A percentile compares a stretch with the other conserved stretches of the same genome.
Evolutionary conservation across 2,329 filamentous ascomycete genomes (phyloP).

Genomic region (Pseudogymnoascus sp.): DNA sequence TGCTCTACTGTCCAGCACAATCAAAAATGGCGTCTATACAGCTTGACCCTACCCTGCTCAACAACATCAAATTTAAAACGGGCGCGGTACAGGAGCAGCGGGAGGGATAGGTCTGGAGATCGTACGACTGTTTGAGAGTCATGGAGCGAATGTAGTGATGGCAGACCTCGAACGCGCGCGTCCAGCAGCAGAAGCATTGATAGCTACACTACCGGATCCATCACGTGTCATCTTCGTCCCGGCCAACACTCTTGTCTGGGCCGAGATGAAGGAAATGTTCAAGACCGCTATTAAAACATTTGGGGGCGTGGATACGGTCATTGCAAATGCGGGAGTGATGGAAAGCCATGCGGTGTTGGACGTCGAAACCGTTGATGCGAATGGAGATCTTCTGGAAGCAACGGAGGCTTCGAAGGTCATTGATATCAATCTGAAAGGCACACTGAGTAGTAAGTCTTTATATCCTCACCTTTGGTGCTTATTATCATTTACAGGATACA

Average conservation of each 20-base stretch:
- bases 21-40: too few species aligned
- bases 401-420: slow-evolving; percentile 27
- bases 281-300: slow-evolving; percentile 27
- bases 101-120: slow-evolving; percentile 37
- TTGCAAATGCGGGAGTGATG: slow-evolving; percentile 40
- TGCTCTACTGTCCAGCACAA: too few species aligned
- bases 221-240: slow-evolving; percentile 31
- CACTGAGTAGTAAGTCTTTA: slow-evolving; percentile 35
- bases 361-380: slow-evolving; percentile 21
- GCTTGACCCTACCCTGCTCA: too few species aligned
- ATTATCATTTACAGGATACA: too few species aligned
- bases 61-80: too few species aligned
- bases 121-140: slow-evolving; percentile 30
- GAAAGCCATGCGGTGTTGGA: slow-evolving; percentile 22
- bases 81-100: slow-evolving; percentile 33
- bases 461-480: slow-evolving; percentile 18
- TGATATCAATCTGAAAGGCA: slow-evolving; percentile 39
- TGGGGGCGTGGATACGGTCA: slow-evolving; percentile 33
- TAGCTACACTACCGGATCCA: slow-evolving; percentile 20
- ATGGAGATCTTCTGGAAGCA: slow-evolving; percentile 14
- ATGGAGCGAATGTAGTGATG: slow-evolving; percentile 35
- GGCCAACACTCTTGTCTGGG: slow-evolving; percentile 33
- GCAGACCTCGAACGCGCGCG: slow-evolving; percentile 28
- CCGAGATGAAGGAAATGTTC: slow-evolving; percentile 31
- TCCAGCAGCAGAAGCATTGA: slow-evolving; percentile 26